Evolutionary conservation across 192 early-diverging fungal species (phyloP).

Genomic region (Oehlia diaphana): DNA sequence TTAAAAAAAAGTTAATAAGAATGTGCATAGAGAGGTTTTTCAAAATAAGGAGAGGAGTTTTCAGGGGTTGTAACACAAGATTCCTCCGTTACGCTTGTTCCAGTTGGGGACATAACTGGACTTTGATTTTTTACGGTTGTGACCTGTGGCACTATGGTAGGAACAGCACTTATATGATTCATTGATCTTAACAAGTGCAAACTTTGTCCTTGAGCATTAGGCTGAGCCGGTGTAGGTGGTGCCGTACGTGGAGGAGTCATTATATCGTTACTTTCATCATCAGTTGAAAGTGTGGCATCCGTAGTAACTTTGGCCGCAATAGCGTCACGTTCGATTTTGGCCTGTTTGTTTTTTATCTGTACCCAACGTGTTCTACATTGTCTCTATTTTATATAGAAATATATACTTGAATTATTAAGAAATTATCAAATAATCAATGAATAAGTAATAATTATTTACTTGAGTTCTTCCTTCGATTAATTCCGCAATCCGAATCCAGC

Average conservation of each 20-base stretch:
- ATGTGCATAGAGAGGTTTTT: background rate
- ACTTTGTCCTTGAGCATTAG: background rate
- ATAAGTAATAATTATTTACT: slow-evolving; percentile 40
- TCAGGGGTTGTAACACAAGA: background rate
- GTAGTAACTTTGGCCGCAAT: background rate
- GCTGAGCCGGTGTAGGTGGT: slow-evolving; percentile 2
- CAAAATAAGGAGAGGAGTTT: background rate
- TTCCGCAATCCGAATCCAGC: slow-evolving; percentile 64
- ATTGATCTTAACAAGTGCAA: background rate
- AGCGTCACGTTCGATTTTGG: slow-evolving; percentile 29
- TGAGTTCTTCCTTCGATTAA: slow-evolving; percentile 57
- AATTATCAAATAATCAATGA: slow-evolving; percentile 22
- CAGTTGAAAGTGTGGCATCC: background rate
- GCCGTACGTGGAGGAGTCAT: background rate
- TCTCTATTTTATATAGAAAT: slow-evolving; percentile 27
- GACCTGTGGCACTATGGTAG: background rate
- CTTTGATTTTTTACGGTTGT: background rate
- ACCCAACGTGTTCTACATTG: slow-evolving; percentile 65
- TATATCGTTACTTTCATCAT: background rate
- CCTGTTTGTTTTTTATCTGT: slow-evolving; percentile 48
- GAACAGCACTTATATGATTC: background rate
- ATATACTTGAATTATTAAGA: slow-evolving; percentile 5
- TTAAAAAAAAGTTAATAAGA: too few relatives aligned
- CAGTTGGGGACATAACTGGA: background rate
- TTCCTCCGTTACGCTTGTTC: background rate